These are phyloP conservation scores for Cutaneotrichosporon sp. DNA, from an alignment of 1,284 basidiomycete species.

Conservation along the genomic window DNA sequence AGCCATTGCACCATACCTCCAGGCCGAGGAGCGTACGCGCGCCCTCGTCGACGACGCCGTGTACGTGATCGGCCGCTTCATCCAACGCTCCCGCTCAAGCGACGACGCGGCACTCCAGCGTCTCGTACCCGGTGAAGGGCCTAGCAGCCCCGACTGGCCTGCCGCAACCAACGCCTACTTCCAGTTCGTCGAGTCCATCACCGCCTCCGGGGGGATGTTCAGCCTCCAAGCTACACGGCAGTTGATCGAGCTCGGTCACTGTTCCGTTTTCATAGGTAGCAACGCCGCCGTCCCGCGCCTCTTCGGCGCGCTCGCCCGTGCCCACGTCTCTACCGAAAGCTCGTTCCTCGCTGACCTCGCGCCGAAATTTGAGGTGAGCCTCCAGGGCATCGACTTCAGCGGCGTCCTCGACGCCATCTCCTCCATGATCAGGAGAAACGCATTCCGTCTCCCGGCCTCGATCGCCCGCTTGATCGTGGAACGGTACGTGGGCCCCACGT, in stretches of 20 bases:
- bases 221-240: constrained; percentile 57
- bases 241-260: constrained; percentile 62
- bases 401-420: constrained; percentile 62
- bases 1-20: constrained; percentile 62
- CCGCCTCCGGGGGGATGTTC: constrained; percentile 61
- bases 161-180: constrained; percentile 68
- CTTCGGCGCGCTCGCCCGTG: constrained; percentile 35
- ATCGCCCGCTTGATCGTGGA: constrained; percentile 62
- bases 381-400: constrained; percentile 62
- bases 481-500: constrained; percentile 62
- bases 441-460: constrained; percentile 58
- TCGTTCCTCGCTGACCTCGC: constrained; percentile 61
- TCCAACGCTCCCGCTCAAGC: constrained; percentile 28
- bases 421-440: constrained; percentile 56
- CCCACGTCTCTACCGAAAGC: constrained; percentile 52
- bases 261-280: constrained; percentile 56
- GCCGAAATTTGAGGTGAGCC: constrained; percentile 61
- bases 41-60: constrained; percentile 66
- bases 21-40: constrained; percentile 54
- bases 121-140: constrained; percentile 53
- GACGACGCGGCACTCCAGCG: constrained; percentile 54
- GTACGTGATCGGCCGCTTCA: constrained; percentile 59
- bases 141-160: constrained; percentile 58
- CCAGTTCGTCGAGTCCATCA: constrained; percentile 61
- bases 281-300: constrained; percentile 30